Base-by-base conservation (phyloP, 140 eudicot species). In the Anethum foeniculum region DNA sequence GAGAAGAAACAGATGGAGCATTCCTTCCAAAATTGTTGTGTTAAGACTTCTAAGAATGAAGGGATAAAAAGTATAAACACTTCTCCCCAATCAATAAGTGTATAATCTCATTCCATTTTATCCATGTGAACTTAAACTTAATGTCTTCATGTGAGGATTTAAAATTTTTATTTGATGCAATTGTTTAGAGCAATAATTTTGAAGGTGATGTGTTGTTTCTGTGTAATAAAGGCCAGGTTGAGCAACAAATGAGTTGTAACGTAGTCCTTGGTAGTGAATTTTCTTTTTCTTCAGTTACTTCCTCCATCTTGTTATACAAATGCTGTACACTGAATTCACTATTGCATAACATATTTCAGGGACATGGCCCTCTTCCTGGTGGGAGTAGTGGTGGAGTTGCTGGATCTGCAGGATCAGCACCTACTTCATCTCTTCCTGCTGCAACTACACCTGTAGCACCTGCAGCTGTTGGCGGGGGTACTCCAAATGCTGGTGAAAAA, bases 361-460 rank as follows among this genome's bases (percentile, higher is more conserved):
- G 87, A 64, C 90, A 81, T 80, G 87, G 78, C 77, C 84, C 93
- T 2, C 86, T 78, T 73, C 82, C 90, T 32, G 90, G 89, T 28
- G 89, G 81, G 78, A 83, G 80, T 78, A 85, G 77, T 81, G 87
- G 82, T 71, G 81, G 30, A 41, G 75, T 52, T 72, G 77, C 75
- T 60, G 80, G 77, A n/a, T 27, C 46, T 71, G 77, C 58, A 15
- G 77, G 77, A 34, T 38, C 76, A 16, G 76, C 69, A 25, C 81
- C 87, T 23, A 25, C 39, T 74, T 44, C 78, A 46, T 23, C 77
- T 21, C 28, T 62, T 62, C 36, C 77, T 21, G 77, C 48, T 72
- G 32, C 49, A 21, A n/a, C 78, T 46, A 49, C 62, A 47, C 64
- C 41, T 19, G 27, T 41, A 47, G 79, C 64, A 27, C 79, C 51